Percentiles rank a stretch among this genome's conserved stretches.
These are phyloP conservation scores for Gastrolobium villosum DNA, from an alignment of 306 rosid species.

Conservation along the genomic window DNA sequence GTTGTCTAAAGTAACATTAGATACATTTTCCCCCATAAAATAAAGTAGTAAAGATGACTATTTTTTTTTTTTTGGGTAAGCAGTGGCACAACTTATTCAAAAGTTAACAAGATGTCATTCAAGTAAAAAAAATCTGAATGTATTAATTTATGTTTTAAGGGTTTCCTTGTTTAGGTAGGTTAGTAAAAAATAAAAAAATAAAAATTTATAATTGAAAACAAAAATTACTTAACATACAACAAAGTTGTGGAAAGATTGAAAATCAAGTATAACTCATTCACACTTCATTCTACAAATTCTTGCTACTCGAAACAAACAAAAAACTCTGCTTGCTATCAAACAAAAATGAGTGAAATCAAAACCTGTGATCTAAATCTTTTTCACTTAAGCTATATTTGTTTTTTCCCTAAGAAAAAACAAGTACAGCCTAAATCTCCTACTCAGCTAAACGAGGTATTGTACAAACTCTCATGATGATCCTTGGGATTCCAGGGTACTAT, in stretches of 20 bases:
- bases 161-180: too few species aligned
- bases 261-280: not conserved
- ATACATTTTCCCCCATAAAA: too few species aligned
- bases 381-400: not conserved
- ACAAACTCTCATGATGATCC: constrained; percentile 33
- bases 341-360: not conserved
- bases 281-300: not conserved
- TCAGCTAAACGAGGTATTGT: not conserved
- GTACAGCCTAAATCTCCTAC: not conserved
- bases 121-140: too few species aligned
- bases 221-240: not conserved
- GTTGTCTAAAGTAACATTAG: too few species aligned
- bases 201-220: too few species aligned
- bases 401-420: not conserved
- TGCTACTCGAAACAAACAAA: not conserved
- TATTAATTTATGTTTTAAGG: too few species aligned
- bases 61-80: too few species aligned
- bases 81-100: too few species aligned
- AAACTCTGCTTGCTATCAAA: not conserved
- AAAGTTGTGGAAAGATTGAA: not conserved
- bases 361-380: not conserved
- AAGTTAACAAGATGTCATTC: too few species aligned
- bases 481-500: constrained; percentile 16
- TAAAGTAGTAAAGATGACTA: too few species aligned
- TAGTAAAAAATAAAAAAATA: too few species aligned